Base-by-base conservation (phyloP, 1,284 basidiomycete genomes). In the Heterobasidion irregulare region DNA sequence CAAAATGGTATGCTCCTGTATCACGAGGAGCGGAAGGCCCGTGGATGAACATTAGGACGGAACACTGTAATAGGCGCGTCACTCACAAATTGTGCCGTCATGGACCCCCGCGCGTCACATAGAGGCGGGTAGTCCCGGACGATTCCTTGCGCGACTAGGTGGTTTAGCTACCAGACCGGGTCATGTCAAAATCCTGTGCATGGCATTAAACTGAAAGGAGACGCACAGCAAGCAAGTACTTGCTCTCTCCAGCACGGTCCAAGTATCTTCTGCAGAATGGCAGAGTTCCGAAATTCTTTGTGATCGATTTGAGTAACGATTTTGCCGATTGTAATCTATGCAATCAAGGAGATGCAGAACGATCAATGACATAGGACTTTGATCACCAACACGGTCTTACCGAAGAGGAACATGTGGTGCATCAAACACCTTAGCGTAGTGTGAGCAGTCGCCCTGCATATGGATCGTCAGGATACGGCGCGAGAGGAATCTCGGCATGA, bases 241-340 rank as follows among this genome's bases (percentile, higher is more conserved):
- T 94, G 73, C 85, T 92, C 76, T 98, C 95, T n/a, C 97, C 97
- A 2, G 80, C 73, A 32, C 93, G 83, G 64, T 98, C 97, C 36
- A 99, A 80, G 70, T 99, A 99, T 56, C 97, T 78, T 59, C 96
- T 79, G 70, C 96, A 99, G 74, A 94, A 99, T 4, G 97, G 96
- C 56, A 99, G 72, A 3, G 94, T 95, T 48, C 94, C 95, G 71
- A 99, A 99, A 70, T 93, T 87, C 70, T 85, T 90, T 67, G 93
- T 89, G 73, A 99, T 98, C 5, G 86, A 84, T 63, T 86, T 89
- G 36, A 99, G 76, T 47, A 99, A 71, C 5, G 87, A 80, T 69
- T 94, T 95, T 0, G 95, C 93, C 26, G 89, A 85, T 50, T 86
- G 86, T 62, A 96, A 75, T 59, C 93, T 94, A 35, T 15, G 32